phyloP scores from a whole-genome alignment of 2,329 filamentous ascomycete species.

The Chaetomium olivaceum region DNA sequence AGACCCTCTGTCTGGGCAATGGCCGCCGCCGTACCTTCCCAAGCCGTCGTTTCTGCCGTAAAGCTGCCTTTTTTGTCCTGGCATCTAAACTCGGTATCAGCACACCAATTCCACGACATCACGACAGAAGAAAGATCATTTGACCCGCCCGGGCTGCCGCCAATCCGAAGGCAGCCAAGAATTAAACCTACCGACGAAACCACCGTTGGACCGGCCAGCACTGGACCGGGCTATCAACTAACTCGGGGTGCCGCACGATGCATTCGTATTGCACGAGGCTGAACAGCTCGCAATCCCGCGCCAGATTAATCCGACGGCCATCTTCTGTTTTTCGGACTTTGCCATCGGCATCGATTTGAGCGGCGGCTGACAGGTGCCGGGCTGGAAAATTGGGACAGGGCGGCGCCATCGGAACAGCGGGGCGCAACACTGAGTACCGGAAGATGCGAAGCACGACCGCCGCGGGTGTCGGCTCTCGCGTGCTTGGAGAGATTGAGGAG shows the following conservation, averaged over 20 bases:
- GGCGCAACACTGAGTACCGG: slow-evolving; percentile 32
- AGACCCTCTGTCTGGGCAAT: slow-evolving; percentile 22
- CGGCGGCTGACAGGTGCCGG: slow-evolving; percentile 49
- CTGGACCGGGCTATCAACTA: slow-evolving; percentile 48
- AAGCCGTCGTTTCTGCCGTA: slow-evolving; percentile 63
- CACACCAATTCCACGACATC: slow-evolving; percentile 1
- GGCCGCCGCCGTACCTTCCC: slow-evolving; percentile 48
- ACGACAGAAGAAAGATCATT: neutral
- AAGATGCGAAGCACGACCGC: slow-evolving; percentile 44
- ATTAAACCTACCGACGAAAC: slow-evolving; percentile 56
- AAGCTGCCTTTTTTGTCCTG: slow-evolving; percentile 58
- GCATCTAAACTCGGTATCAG: slow-evolving; percentile 48
- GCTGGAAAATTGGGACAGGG: slow-evolving; percentile 58
- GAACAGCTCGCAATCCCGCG: slow-evolving; percentile 54
- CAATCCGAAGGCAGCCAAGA: slow-evolving; percentile 14
- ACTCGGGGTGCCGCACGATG: slow-evolving; percentile 51
- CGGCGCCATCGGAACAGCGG: slow-evolving; percentile 53
- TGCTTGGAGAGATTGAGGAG: slow-evolving; percentile 59
- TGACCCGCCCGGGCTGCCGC: neutral
- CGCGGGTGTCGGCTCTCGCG: slow-evolving; percentile 47
- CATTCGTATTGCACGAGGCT: slow-evolving; percentile 64
- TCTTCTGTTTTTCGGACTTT: slow-evolving; percentile 54
- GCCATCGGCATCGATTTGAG: slow-evolving; percentile 51
- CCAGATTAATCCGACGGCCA: slow-evolving; percentile 49
- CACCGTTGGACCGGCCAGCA: slow-evolving; percentile 61